Percentiles rank a stretch among this genome's conserved stretches.
Evolutionary conservation across 2,329 filamentous ascomycete genomes (phyloP).

Genomic region (Penicillium verrucosum): DNA sequence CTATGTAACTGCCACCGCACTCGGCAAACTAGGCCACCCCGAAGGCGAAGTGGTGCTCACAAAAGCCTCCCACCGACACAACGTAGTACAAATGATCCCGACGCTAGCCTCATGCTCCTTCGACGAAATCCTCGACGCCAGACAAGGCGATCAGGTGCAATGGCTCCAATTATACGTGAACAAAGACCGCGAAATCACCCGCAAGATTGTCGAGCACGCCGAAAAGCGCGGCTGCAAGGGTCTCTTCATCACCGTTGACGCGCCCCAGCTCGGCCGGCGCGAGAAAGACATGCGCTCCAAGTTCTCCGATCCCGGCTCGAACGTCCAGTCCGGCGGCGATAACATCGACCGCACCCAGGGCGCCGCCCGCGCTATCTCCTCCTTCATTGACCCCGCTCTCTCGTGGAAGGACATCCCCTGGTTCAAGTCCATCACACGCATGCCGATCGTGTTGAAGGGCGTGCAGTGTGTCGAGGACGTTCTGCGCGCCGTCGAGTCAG

Average conservation of each 20-base stretch:
- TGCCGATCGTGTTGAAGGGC: slow-evolving; percentile 96
- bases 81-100: slow-evolving; percentile 97
- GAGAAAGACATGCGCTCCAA: slow-evolving; percentile 98
- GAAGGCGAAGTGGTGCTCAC: slow-evolving; percentile 94
- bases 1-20: slow-evolving; percentile 92
- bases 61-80: slow-evolving; percentile 75
- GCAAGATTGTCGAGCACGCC: slow-evolving; percentile 85
- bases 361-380: slow-evolving; percentile 89
- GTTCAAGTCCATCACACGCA: slow-evolving; percentile 84
- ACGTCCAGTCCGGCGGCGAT: slow-evolving; percentile 70
- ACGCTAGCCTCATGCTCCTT: slow-evolving; percentile 96
- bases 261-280: slow-evolving; percentile 86
- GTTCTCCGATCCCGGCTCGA: slow-evolving; percentile 77
- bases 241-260: slow-evolving; percentile 97
- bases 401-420: slow-evolving; percentile 93
- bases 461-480: slow-evolving; percentile 96
- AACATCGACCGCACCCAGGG: slow-evolving; percentile 82
- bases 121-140: slow-evolving; percentile 91
- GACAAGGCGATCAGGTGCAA: slow-evolving; percentile 74
- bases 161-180: slow-evolving; percentile 99
- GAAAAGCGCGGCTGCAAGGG: slow-evolving; percentile 89
- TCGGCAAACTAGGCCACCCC: slow-evolving; percentile 89
- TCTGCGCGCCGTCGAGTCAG: slow-evolving; percentile 74
- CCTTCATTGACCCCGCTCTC: slow-evolving; percentile 92
- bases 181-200: slow-evolving; percentile 87